Conservation (phyloP, 257 asterid genomes). For the Rauvolfia tetraphylla region DNA sequence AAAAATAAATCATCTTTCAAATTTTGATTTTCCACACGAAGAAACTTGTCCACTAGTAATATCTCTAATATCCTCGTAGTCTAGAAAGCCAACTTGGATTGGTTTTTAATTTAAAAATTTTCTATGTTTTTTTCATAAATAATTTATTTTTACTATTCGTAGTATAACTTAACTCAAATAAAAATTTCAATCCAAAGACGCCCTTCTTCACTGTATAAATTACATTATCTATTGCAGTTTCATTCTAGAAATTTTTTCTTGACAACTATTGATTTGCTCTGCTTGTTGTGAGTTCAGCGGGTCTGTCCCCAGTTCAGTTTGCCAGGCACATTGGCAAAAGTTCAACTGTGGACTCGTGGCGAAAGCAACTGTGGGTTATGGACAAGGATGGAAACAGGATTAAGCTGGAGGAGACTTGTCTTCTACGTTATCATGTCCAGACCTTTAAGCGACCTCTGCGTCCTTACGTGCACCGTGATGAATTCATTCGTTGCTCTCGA, state of each 20-base stretch:
- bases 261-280: not conserved
- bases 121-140: too few relatives aligned
- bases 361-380: not conserved
- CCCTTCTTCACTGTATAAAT: too few relatives aligned
- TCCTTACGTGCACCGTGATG: conserved; percentile 40
- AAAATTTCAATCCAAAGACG: too few relatives aligned
- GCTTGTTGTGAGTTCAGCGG: not conserved
- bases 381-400: conserved; percentile 18
- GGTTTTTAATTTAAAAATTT: too few relatives aligned
- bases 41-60: too few relatives aligned
- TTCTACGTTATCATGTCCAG: conserved; percentile 30
- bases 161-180: too few relatives aligned
- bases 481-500: conserved; percentile 31
- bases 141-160: too few relatives aligned
- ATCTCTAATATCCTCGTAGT: too few relatives aligned
- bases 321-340: not conserved
- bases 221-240: too few relatives aligned
- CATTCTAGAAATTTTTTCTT: not conserved
- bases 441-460: conserved; percentile 31
- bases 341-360: not conserved
- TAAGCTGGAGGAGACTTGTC: conserved; percentile 22
- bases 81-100: too few relatives aligned
- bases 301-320: not conserved
- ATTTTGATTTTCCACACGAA: too few relatives aligned
- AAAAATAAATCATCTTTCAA: too few relatives aligned